Evolutionary conservation across 2,329 filamentous ascomycete genomes (phyloP).

Genomic region (Arthrobotrys iridis): DNA sequence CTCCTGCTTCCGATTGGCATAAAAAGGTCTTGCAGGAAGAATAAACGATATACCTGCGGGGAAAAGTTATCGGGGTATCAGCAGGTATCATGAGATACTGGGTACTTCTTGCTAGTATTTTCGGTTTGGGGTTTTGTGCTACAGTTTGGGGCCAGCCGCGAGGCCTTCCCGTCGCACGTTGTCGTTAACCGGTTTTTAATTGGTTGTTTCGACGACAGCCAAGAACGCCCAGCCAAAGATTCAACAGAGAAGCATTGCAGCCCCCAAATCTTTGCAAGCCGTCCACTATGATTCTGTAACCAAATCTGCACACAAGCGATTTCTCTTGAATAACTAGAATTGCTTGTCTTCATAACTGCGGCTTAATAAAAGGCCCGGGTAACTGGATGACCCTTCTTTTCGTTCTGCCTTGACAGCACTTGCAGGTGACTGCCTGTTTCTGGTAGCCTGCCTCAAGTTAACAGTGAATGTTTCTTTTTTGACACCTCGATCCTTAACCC

Average conservation of each 20-base stretch:
- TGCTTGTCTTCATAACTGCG: constrained; percentile 12
- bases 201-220: constrained; percentile 31
- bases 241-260: constrained; percentile 26
- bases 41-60: not conserved
- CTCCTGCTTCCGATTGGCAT: not conserved
- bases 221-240: constrained; percentile 28
- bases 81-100: constrained; percentile 7
- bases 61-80: not conserved
- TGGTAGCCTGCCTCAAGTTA: constrained; percentile 39
- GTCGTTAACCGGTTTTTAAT: not conserved
- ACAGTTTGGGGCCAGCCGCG: constrained; percentile 23
- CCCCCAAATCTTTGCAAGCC: not conserved
- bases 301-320: not conserved
- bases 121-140: constrained; percentile 6
- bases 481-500: constrained; percentile 25
- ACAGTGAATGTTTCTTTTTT: constrained; percentile 33
- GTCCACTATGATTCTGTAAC: constrained; percentile 3
- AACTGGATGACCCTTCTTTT: constrained; percentile 10
- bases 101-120: not conserved
- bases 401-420: constrained; percentile 27
- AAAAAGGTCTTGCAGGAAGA: not conserved
- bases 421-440: constrained; percentile 28
- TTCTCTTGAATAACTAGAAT: constrained; percentile 12
- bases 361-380: constrained; percentile 13
- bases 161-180: constrained; percentile 34